Evolutionary conservation across 306 rosid genomes (phyloP), one percentile per base, ranked within the genome.

Genomic region (Begonia fuchsioides): DNA sequence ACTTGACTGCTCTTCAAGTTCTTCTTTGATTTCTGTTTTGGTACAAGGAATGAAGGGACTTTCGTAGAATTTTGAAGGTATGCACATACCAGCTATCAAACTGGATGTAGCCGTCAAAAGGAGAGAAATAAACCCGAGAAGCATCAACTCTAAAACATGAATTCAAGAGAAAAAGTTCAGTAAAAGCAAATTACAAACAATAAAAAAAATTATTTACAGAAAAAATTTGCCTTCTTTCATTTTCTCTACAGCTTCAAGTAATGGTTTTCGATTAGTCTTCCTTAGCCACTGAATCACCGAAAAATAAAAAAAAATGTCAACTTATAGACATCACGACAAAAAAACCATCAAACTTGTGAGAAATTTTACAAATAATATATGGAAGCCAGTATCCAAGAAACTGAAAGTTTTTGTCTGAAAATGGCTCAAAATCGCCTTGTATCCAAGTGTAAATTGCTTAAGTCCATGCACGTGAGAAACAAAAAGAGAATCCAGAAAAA

Each of bases 41-140:
- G 81, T 26, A 72, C 97, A 88, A 38, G 97, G 95, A 62, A 90
- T 68, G 71, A 88, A 88, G 57, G 75, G 76, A 72, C 82, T 72
- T 18, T 76, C 51, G 39, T 88, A 81, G 73, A 78, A 81, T 72
- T 68, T 88, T 1, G 93, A 84, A 5, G 97, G 93, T 55, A 88
- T 72, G 69, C 97, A 88, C 54, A 88, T 78, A 58, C 70, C 75
- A 56, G 97, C 80, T 64, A 84, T 84, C 67, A 68, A 44, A 75
- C 90, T 75, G 51, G 95, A 88, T 52, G 95, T 84, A 26, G 97
- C 93, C 15, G 95, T 81, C 70, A 88, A 72, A 52, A 84, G 86
- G 62, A 84, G 95, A 51, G 97, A 88, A 67, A 88, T 88, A 63
- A 88, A 84, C 51, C 95, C 95, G 32, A 88, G 97, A 70, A 88